Evolutionary conservation across 768 basidiomycete species (phyloP).

Genomic region (Mycena amicta): DNA sequence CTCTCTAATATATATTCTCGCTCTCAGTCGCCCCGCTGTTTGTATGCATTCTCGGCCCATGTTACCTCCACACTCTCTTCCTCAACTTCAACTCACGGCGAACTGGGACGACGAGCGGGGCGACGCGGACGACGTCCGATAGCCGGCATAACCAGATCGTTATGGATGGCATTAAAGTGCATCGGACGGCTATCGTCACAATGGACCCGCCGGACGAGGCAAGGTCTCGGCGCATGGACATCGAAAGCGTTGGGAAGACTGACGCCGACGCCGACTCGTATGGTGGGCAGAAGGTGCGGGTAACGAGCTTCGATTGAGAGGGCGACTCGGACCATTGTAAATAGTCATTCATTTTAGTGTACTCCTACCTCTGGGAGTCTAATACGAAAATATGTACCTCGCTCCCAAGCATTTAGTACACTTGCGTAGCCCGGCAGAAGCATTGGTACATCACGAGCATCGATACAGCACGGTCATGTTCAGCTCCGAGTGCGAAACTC

Average conservation of each 20-base stretch:
- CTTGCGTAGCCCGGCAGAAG: slow-evolving; percentile 46
- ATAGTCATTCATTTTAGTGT: too few relatives aligned
- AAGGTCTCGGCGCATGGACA: background rate
- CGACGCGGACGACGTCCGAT: background rate
- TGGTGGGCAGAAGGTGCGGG: background rate
- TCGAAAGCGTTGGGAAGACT: background rate
- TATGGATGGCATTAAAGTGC: background rate
- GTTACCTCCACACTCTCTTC: background rate
- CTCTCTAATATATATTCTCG: too few relatives aligned
- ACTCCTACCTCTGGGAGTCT: too few relatives aligned
- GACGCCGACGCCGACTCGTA: background rate
- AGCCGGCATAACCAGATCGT: background rate
- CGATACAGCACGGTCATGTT: slow-evolving; percentile 24
- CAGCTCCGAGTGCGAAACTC: background rate
- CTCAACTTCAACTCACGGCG: background rate
- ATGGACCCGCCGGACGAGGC: background rate
- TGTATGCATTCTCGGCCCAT: background rate
- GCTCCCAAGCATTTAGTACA: slow-evolving; percentile 43
- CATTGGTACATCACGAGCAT: slow-evolving; percentile 48
- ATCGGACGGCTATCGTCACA: slow-evolving; percentile 1
- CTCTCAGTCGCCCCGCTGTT: background rate
- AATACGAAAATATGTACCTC: too few relatives aligned
- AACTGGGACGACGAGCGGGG: background rate
- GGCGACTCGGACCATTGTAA: too few relatives aligned
- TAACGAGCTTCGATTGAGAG: too few relatives aligned